Percentiles rank a stretch among this genome's conserved stretches.
Conservation (phyloP, 257 asterid species). For the Scutellaria minor region DNA sequence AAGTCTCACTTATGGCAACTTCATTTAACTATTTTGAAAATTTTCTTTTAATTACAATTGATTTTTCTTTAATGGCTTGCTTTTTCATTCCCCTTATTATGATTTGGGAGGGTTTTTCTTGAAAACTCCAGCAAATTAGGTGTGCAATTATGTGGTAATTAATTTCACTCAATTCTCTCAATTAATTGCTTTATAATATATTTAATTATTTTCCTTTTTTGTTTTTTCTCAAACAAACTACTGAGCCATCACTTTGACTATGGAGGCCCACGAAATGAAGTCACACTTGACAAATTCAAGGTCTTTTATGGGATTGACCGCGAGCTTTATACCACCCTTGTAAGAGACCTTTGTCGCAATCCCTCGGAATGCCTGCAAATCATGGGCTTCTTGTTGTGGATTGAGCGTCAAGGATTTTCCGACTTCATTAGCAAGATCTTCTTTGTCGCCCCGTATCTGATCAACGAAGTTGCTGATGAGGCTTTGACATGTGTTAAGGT, state of each 20-base stretch:
- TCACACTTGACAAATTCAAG: conserved; percentile 41
- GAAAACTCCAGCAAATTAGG: too few relatives aligned
- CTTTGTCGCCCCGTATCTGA: conserved; percentile 37
- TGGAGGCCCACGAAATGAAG: conserved; percentile 37
- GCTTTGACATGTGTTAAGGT: conserved; percentile 56
- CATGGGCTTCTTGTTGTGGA: conserved; percentile 67
- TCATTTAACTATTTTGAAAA: too few relatives aligned
- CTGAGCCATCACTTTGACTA: background rate
- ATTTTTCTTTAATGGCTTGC: too few relatives aligned
- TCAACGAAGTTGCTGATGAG: conserved; percentile 57
- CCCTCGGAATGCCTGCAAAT: conserved; percentile 54
- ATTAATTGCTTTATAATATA: too few relatives aligned
- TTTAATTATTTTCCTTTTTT: too few relatives aligned
- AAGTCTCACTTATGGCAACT: too few relatives aligned
- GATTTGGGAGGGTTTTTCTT: too few relatives aligned
- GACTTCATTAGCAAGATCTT: conserved; percentile 40
- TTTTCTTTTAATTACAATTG: too few relatives aligned
- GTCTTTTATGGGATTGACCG: conserved; percentile 55
- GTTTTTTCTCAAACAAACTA: too few relatives aligned
- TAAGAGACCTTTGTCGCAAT: conserved; percentile 51
- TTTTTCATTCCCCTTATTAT: too few relatives aligned
- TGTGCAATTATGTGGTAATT: too few relatives aligned
- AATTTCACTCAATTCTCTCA: too few relatives aligned
- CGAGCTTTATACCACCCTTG: conserved; percentile 52
- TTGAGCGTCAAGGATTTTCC: conserved; percentile 48